Conservation (phyloP, 768 basidiomycete genomes). For the Steccherinum ochraceum region DNA sequence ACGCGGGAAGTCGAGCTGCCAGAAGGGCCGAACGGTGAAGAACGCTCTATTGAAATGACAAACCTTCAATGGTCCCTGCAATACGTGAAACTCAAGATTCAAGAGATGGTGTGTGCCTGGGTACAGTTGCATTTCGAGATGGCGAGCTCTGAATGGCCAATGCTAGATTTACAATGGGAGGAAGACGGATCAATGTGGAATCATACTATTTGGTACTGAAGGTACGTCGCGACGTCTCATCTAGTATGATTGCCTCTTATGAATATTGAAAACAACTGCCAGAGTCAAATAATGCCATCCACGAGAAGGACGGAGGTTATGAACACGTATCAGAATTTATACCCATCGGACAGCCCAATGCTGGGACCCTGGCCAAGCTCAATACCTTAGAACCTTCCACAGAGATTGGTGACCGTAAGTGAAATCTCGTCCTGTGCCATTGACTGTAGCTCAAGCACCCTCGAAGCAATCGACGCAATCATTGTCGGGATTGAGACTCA, state of each 20-base stretch:
- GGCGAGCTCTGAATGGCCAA: neutral
- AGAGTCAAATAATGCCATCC: conserved; percentile 66
- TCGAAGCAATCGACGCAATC: conserved; percentile 74
- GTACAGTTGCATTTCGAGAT: neutral
- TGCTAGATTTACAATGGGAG: conserved; percentile 80
- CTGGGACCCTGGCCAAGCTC: conserved; percentile 58
- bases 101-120: conserved; percentile 79
- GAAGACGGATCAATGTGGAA: conserved; percentile 93
- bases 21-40: conserved; percentile 40
- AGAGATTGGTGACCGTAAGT: conserved; percentile 61
- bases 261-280: neutral
- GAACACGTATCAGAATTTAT: conserved; percentile 70
- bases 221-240: conserved; percentile 32
- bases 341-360: conserved; percentile 59
- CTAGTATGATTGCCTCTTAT: neutral
- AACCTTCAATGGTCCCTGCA: conserved; percentile 80
- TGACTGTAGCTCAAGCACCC: neutral
- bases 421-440: neutral
- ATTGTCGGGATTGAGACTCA: conserved; percentile 86
- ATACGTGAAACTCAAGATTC: conserved; percentile 85
- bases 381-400: conserved; percentile 52
- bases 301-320: conserved; percentile 60
- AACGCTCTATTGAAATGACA: conserved; percentile 54
- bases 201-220: conserved; percentile 82
- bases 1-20: conserved; percentile 41